Percentiles rank a stretch among this genome's conserved stretches.
These are phyloP conservation scores for Fusarium hainanense DNA, from an alignment of 2,329 filamentous ascomycete species.

Conservation along the genomic window DNA sequence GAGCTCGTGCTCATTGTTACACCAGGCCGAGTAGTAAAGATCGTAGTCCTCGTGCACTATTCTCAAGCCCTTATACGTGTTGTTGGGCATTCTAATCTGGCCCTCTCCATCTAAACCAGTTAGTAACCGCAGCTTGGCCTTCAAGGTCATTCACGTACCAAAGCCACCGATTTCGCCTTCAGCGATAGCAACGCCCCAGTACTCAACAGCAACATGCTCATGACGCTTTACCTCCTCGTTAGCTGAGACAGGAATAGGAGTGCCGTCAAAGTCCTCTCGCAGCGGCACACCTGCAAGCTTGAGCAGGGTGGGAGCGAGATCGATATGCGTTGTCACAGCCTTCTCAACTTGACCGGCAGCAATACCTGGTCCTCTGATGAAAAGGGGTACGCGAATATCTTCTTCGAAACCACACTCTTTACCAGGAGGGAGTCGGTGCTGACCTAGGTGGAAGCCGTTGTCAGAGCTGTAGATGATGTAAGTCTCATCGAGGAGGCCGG, in stretches of 20 bases:
- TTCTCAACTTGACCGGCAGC: conserved; percentile 53
- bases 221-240: conserved; percentile 46
- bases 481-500: conserved; percentile 71
- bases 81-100: conserved; percentile 49
- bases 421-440: conserved; percentile 67
- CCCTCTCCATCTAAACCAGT: conserved; percentile 39
- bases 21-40: conserved; percentile 76
- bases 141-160: conserved; percentile 22
- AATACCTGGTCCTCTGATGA: conserved; percentile 66
- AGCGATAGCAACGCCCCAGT: conserved; percentile 59
- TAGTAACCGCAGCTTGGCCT: not conserved
- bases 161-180: conserved; percentile 52
- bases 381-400: conserved; percentile 68
- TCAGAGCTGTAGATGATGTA: conserved; percentile 70
- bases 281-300: conserved; percentile 54
- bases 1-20: conserved; percentile 73
- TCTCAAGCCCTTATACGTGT: conserved; percentile 72
- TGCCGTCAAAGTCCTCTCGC: conserved; percentile 66
- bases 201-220: conserved; percentile 70
- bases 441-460: conserved; percentile 70
- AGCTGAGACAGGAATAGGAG: conserved; percentile 59
- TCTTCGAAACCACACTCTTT: conserved; percentile 70
- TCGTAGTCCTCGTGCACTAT: conserved; percentile 66
- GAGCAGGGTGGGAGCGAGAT: conserved; percentile 71
- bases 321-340: conserved; percentile 69